Conservation (phyloP, 2,329 filamentous ascomycete genomes). For the Cryphonectria parasitica region DNA sequence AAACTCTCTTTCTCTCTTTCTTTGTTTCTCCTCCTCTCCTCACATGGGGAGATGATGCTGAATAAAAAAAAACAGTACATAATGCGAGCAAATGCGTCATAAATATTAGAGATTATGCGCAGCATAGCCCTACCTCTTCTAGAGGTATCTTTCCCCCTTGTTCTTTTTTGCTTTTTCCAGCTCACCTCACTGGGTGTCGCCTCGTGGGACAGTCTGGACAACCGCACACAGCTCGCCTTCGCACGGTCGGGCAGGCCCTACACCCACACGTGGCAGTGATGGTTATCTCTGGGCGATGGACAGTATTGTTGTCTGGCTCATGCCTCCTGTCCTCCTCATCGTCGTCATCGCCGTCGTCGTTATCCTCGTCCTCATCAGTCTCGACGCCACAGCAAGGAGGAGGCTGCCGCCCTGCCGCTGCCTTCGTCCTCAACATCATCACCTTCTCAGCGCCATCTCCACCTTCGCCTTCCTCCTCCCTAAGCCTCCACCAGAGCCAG, state of each 20-base stretch:
- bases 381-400: constrained; percentile 5
- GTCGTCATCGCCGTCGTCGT: neutral
- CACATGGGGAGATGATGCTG: neutral
- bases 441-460: neutral
- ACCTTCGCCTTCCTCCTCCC: constrained; percentile 19
- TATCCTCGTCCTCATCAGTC: neutral
- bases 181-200: neutral
- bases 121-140: constrained; percentile 3
- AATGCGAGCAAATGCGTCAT: neutral
- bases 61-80: no score
- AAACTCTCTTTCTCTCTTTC: neutral
- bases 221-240: constrained; percentile 21
- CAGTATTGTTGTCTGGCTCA: neutral
- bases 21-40: neutral
- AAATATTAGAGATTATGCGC: neutral
- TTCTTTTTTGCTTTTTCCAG: neutral
- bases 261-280: constrained; percentile 14
- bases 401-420: neutral
- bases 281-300: neutral
- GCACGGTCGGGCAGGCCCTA: constrained; percentile 15
- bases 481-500: constrained; percentile 41
- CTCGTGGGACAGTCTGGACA: constrained; percentile 18
- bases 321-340: neutral
- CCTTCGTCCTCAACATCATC: neutral
- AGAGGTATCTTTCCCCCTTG: neutral